Evolutionary conservation across 441 rosid genomes (phyloP), one percentile per base, ranked within the genome.

Genomic region (Adansonia grandidieri): DNA sequence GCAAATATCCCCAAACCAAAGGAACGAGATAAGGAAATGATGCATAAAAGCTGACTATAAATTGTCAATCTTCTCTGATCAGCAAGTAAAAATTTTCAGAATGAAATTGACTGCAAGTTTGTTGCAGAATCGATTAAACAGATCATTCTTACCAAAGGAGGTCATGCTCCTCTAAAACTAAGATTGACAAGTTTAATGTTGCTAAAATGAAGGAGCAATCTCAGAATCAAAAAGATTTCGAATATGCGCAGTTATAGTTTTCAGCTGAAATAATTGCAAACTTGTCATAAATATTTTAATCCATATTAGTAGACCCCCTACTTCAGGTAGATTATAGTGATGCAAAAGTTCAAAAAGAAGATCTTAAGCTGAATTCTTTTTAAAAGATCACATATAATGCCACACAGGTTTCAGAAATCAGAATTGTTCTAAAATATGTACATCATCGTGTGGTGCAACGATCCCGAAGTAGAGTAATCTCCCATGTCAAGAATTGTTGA

Each of bases 121-220:
- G 13, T n/a, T 20, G 54, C 54, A 8, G 42, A 47, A 42, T 40
- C 14, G 40, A 57, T 20, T 73, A 6, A 40, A 37, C 17, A 54
- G 32, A 37, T 56, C 51, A 73, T 44, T 56, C 76, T 6, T 73
- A 3, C 47, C 19, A 54, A 40, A 73, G 50, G 64, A 40, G 65
- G 17, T n/a, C 32, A 37, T n/a, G 28, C 28, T 56, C 50, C 17
- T 72, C 48, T 54, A 37, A 48, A 13, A 51, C 45, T 8, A 17
- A 37, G 13, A 51, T 8, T 15, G 10, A 71, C 44, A 69, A 72
- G 64, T 54, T 15, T 72, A 57, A 37, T 48, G 20, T 14, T 48
- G 73, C n/a, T 51, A 48, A 14, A 22, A 50, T 50, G 74, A 48
- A 14, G 58, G 11, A 67, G 58, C 74, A 50, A 71, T 8, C 74